Base-by-base conservation (phyloP, 441 rosid genomes). In the Eutrema salsugineum region DNA sequence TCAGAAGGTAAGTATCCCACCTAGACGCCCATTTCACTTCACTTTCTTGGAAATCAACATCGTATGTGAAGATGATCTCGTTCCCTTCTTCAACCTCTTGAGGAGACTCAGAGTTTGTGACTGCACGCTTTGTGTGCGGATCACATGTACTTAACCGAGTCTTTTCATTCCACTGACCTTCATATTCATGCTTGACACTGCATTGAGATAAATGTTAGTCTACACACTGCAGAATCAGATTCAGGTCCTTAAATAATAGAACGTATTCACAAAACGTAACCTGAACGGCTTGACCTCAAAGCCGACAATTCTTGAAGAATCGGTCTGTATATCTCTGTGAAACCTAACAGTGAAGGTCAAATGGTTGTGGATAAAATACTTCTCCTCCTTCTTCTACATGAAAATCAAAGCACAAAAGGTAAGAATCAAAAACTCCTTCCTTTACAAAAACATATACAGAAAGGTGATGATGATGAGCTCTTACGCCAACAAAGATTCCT, bases 11-110 rank as follows among this genome's bases (percentile, higher is more conserved):
- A 8, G 99, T 86, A 76, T 94, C 99, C 99, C 99, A 91, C 19
- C 99, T 84, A 11, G 95, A 94, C 3, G 94, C 97, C 99, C 97
- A 94, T 85, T 90, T 94, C 65, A 94, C 87, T 47, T 88, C 89
- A 79, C 99, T 94, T 65, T 87, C 97, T 88, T 88, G 83, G 78
- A 94, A 91, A 72, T 83, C 87, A 46, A 94, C 94, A 62, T 91
- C 99, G 71, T 94, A 94, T 5, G 99, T 92, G 78, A 94, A 90
- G 48, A 90, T 82, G n/a, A 94, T 78, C 58, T 88, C 90, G 66
- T 79, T 85, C 73, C 87, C 88, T 62, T 87, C 97, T 40, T 83
- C 94, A 14, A 92, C 91, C 60, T 90, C 96, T 60, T 91, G 97
- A 63, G 98, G 98, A 77, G 85, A 76, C 64, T 87, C 91, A 20